Percentiles rank a stretch among this genome's conserved stretches.
phyloP scores from a whole-genome alignment of 139 green algal genomes.

The Chlorella sp. region DNA sequence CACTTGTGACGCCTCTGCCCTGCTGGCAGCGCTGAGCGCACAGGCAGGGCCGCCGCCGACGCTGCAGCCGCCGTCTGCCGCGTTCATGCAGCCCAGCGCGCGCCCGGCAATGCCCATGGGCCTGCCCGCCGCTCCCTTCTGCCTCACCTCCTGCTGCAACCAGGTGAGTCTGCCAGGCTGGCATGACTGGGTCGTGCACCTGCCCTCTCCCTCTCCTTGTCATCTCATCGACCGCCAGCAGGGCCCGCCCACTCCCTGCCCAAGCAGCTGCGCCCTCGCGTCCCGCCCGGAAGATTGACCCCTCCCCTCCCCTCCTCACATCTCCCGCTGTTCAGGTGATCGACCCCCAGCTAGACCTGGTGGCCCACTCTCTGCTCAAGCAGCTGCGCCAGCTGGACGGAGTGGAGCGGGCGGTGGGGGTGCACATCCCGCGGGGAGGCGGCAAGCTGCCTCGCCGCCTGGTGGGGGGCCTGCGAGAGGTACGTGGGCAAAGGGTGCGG shows the following conservation, averaged over 20 bases:
- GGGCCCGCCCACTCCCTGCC: neutral
- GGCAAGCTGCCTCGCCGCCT: neutral
- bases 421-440: neutral
- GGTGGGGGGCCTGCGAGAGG: slow-evolving; percentile 28
- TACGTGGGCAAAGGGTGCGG: neutral
- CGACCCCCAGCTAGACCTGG: slow-evolving; percentile 19
- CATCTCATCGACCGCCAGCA: no score
- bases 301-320: neutral
- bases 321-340: neutral
- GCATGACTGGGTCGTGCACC: no score
- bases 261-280: neutral
- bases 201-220: no score
- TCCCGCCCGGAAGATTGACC: no score
- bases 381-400: slow-evolving; percentile 25
- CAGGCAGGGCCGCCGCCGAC: neutral
- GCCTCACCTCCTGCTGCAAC: slow-evolving; percentile 21
- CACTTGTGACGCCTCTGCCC: neutral
- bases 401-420: neutral
- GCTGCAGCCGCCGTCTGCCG: neutral
- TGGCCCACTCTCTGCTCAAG: slow-evolving; percentile 16
- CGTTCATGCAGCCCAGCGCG: neutral
- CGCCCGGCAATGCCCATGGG: neutral
- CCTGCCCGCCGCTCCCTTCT: neutral
- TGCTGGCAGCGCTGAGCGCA: neutral
- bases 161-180: slow-evolving; percentile 21